Conservation (phyloP, 768 basidiomycete genomes). For the Lactifluus echinatus region DNA sequence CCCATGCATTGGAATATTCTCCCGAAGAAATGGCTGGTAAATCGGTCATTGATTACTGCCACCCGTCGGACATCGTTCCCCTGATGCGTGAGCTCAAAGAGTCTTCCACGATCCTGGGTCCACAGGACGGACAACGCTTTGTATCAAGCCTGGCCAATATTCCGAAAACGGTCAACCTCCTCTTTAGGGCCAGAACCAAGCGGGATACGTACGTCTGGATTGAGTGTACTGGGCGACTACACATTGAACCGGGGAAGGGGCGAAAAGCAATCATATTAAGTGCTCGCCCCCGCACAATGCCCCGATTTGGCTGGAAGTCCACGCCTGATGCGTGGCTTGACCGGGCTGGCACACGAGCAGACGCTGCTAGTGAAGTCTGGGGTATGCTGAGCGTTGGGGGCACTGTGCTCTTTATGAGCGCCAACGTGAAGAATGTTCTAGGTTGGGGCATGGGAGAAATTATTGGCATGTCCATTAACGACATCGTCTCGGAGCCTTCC, state of each 20-base stretch:
- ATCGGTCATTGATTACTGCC: constrained; percentile 72
- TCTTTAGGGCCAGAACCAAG: constrained; percentile 77
- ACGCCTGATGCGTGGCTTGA: constrained; percentile 30
- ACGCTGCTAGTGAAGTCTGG: constrained; percentile 41
- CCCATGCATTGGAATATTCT: constrained; percentile 75
- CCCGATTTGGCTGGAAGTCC: constrained; percentile 50
- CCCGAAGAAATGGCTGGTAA: constrained; percentile 77
- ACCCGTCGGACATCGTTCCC: constrained; percentile 83
- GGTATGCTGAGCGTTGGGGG: constrained; percentile 39
- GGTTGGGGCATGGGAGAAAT: constrained; percentile 52
- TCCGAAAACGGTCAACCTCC: constrained; percentile 65
- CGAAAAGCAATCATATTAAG: constrained; percentile 90
- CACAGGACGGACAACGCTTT: constrained; percentile 20
- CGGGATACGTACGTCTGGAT: constrained; percentile 72
- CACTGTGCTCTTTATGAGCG: constrained; percentile 43
- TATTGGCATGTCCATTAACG: constrained; percentile 38
- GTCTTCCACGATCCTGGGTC: constrained; percentile 29
- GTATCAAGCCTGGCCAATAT: constrained; percentile 1
- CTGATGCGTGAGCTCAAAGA: constrained; percentile 90
- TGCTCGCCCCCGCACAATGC: constrained; percentile 66
- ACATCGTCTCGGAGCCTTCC: constrained; percentile 27
- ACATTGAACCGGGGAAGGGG: constrained; percentile 90
- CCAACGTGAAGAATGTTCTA: constrained; percentile 50
- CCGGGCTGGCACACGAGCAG: constrained; percentile 18
- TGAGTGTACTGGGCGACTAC: constrained; percentile 80